These are phyloP conservation scores for Zymoseptoria ardabiliae DNA, from an alignment of 2,329 filamentous ascomycete species.

Conservation along the genomic window DNA sequence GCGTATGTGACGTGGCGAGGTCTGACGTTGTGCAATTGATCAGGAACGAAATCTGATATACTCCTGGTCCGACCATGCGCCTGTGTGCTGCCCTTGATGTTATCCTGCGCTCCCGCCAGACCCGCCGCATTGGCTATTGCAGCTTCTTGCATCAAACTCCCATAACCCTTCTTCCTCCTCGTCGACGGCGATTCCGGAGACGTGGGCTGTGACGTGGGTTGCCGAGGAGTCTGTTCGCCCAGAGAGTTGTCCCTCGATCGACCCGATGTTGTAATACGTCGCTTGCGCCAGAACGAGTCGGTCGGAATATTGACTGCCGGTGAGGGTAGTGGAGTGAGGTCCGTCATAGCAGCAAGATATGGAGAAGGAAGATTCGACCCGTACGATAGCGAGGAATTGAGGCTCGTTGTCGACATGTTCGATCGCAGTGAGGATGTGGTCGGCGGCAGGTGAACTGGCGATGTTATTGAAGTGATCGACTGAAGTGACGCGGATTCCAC, in stretches of 20 bases:
- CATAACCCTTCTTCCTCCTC: constrained; percentile 43
- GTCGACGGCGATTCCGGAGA: constrained; percentile 25
- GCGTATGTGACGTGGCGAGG: constrained; percentile 65
- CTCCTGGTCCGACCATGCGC: constrained; percentile 66
- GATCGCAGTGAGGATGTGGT: constrained; percentile 31
- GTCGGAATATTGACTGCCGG: constrained; percentile 36
- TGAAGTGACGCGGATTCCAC: constrained; percentile 19
- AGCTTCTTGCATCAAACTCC: constrained; percentile 37
- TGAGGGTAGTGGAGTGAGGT: constrained; percentile 47
- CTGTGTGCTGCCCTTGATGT: constrained; percentile 9
- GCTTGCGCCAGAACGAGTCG: constrained; percentile 35
- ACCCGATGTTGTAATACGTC: constrained; percentile 24
- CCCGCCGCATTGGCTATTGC: constrained; percentile 20
- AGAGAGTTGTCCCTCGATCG: constrained; percentile 25
- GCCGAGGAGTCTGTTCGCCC: constrained; percentile 27
- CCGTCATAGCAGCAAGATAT: constrained; percentile 41
- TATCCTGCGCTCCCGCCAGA: constrained; percentile 19
- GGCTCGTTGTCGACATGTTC: constrained; percentile 37
- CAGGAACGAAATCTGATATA: constrained; percentile 79
- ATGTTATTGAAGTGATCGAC: constrained; percentile 34
- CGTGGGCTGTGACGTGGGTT: constrained; percentile 15
- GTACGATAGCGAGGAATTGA: constrained; percentile 39
- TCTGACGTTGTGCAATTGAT: constrained; percentile 59
- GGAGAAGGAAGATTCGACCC: constrained; percentile 42
- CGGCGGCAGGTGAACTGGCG: constrained; percentile 26